These are phyloP conservation scores for Botryosphaeria dothidea DNA, from an alignment of 2,329 filamentous ascomycete genomes.

Conservation along the genomic window DNA sequence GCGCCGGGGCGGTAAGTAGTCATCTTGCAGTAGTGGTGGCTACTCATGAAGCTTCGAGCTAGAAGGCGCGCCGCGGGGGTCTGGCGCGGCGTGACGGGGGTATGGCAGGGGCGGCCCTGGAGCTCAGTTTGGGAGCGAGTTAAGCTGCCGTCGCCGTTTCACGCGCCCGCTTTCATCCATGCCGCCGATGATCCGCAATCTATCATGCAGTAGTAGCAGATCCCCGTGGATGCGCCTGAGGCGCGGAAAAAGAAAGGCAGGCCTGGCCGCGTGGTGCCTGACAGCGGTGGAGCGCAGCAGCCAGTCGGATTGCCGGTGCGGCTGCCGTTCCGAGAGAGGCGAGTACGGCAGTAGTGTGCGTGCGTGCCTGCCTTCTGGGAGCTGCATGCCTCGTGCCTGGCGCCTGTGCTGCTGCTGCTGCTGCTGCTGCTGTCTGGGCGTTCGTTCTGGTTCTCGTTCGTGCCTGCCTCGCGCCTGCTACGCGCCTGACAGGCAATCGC, in stretches of 20 bases:
- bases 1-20: not conserved
- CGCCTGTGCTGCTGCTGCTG: too few species aligned
- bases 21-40: not conserved
- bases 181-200: constrained; percentile 8
- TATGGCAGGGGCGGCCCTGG: not conserved
- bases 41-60: not conserved
- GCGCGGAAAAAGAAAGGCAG: not conserved
- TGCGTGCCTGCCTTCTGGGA: not conserved
- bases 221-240: not conserved
- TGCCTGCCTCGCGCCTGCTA: not conserved
- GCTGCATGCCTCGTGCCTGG: not conserved
- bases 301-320: not conserved
- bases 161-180: constrained; percentile 17
- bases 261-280: not conserved
- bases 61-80: not conserved
- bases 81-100: not conserved
- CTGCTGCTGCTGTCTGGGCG: not conserved
- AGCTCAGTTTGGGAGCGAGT: not conserved
- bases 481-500: too few species aligned
- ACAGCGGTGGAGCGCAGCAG: too few species aligned
- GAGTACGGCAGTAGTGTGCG: too few species aligned
- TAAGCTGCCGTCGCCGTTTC: constrained; percentile 17
- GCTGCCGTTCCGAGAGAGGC: not conserved
- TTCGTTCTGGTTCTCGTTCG: not conserved
- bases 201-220: not conserved